These are phyloP conservation scores for Litsea cubeba DNA, from an alignment of 164 flowering plant species.

Conservation along the genomic window DNA sequence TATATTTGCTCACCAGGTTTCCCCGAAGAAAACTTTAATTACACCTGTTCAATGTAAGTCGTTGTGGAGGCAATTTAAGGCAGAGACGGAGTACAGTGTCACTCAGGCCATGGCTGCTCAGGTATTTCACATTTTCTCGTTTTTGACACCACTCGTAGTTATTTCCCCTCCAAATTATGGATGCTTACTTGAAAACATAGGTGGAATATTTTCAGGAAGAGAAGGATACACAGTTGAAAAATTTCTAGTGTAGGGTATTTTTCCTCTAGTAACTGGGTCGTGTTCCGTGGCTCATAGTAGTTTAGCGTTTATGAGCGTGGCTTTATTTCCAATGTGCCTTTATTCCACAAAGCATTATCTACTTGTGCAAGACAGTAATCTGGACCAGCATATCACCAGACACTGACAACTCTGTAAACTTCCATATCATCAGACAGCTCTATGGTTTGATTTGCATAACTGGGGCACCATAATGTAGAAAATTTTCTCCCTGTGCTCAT, in stretches of 20 bases:
- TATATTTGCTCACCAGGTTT: conserved; percentile 41
- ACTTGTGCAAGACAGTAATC: too few relatives aligned
- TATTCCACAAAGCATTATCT: too few relatives aligned
- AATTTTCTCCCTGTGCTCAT: too few relatives aligned
- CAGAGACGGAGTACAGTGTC: conserved; percentile 82
- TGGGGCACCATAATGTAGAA: too few relatives aligned
- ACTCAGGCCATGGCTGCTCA: conserved; percentile 91
- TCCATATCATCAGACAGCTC: too few relatives aligned
- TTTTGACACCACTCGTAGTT: background rate
- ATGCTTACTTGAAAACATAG: background rate
- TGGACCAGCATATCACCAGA: too few relatives aligned
- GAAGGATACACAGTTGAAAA: background rate
- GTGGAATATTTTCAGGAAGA: background rate
- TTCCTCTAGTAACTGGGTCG: too few relatives aligned
- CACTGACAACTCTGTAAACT: too few relatives aligned
- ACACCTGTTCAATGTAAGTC: conserved; percentile 93
- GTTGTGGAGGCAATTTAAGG: conserved; percentile 83
- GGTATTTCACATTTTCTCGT: conserved; percentile 27
- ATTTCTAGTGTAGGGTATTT: background rate
- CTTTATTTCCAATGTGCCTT: too few relatives aligned
- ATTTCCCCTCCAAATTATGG: background rate
- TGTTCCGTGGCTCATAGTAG: too few relatives aligned
- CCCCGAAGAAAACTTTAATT: conserved; percentile 57
- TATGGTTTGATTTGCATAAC: too few relatives aligned
- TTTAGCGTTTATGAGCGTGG: too few relatives aligned